Evolutionary conservation across 805 yeast genomes (phyloP).

Genomic region (Blastobotrys attinorum): DNA sequence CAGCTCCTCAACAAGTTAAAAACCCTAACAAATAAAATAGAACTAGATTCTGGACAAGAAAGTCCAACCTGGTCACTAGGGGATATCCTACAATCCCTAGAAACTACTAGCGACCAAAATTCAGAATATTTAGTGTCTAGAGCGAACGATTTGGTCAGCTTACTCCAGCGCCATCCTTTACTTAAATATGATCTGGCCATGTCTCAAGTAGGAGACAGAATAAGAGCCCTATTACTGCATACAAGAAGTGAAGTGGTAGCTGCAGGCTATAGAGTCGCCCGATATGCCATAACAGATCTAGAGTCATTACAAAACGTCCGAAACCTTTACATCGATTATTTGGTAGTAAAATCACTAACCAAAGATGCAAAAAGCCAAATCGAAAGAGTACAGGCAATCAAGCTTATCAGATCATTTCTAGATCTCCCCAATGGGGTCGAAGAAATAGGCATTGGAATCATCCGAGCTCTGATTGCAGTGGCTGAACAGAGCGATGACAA

Average conservation of each 20-base stretch:
- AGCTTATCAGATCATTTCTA: conserved; percentile 55
- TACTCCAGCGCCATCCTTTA: conserved; percentile 50
- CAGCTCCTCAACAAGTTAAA: too few species aligned
- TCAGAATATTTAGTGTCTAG: conserved; percentile 45
- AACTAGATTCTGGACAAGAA: conserved; percentile 14
- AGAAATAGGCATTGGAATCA: conserved; percentile 52
- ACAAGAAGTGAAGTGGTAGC: conserved; percentile 56
- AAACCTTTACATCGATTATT: conserved; percentile 50
- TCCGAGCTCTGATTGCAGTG: conserved; percentile 57
- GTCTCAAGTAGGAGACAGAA: conserved; percentile 31
- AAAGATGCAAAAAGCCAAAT: conserved; percentile 45
- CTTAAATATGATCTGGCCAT: conserved; percentile 54
- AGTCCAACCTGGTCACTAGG: conserved; percentile 58
- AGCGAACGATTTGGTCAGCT: conserved; percentile 56
- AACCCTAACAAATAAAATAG: too few species aligned
- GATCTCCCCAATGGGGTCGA: conserved; percentile 46
- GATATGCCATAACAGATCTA: conserved; percentile 51
- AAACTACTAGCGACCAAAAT: conserved; percentile 35
- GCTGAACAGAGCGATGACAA: conserved; percentile 49
- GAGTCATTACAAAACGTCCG: conserved; percentile 49
- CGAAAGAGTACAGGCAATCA: conserved; percentile 74
- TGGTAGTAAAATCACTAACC: conserved; percentile 56
- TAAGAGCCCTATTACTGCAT: conserved; percentile 55
- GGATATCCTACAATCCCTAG: conserved; percentile 51
- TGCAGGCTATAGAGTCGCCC: conserved; percentile 65